phyloP scores from a whole-genome alignment of 2,329 filamentous ascomycete genomes.

The Aspergillus terreus region DNA sequence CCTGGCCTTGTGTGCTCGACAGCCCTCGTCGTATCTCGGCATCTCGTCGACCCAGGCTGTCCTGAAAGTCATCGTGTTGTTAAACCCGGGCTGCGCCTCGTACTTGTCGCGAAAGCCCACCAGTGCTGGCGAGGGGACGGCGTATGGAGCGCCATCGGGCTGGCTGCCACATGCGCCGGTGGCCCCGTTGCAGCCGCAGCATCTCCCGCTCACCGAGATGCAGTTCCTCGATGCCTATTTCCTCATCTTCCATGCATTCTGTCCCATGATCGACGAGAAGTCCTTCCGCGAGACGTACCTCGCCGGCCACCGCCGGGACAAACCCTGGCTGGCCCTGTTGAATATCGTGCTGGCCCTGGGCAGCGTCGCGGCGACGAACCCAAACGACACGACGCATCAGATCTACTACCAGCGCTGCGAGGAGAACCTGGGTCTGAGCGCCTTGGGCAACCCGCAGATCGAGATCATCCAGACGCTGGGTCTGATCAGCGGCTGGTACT shows the following conservation, averaged over 20 bases:
- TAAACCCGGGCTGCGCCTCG: constrained; percentile 49
- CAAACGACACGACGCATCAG: constrained; percentile 62
- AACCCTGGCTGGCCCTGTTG: constrained; percentile 67
- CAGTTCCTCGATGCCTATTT: constrained; percentile 71
- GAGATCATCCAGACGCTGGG: constrained; percentile 69
- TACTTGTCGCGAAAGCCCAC: constrained; percentile 44
- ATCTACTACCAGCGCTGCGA: constrained; percentile 69
- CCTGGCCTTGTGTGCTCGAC: constrained; percentile 59
- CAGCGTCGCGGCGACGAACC: constrained; percentile 63
- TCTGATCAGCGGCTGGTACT: constrained; percentile 70
- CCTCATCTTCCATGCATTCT: constrained; percentile 66
- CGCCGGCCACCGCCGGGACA: constrained; percentile 60
- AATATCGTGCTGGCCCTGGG: constrained; percentile 77
- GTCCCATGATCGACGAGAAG: constrained; percentile 71
- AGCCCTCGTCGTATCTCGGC: constrained; percentile 64
- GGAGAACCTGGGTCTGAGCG: constrained; percentile 63
- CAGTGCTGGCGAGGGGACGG: constrained; percentile 5
- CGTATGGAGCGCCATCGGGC: constrained; percentile 12
- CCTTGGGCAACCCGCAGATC: constrained; percentile 66
- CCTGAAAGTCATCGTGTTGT: constrained; percentile 63
- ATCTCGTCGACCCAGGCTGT: constrained; percentile 73
- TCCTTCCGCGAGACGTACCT: constrained; percentile 65
- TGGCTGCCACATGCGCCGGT: constrained; percentile 19
- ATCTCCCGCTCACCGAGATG: constrained; percentile 59
- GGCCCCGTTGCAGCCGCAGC: constrained; percentile 28